Conservation (phyloP, 2,329 filamentous ascomycete genomes). For the Trichophaea hybrida region DNA sequence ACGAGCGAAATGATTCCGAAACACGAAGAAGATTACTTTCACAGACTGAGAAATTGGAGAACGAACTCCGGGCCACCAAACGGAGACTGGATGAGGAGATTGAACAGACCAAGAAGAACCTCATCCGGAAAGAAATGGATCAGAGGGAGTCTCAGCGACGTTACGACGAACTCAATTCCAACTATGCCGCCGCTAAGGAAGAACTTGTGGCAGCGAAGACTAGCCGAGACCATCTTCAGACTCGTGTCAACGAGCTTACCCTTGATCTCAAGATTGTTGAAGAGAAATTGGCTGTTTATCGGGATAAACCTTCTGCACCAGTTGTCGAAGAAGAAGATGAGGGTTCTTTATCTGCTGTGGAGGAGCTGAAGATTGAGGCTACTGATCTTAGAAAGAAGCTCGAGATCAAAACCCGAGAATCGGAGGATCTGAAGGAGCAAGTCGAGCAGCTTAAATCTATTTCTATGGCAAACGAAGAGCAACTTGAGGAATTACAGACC, state of each 20-base stretch:
- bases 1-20: conserved; percentile 71
- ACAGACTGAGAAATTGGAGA: conserved; percentile 63
- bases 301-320: conserved; percentile 50
- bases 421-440: conserved; percentile 67
- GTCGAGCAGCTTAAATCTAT: conserved; percentile 80
- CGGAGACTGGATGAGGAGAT: conserved; percentile 69
- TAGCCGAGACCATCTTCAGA: conserved; percentile 74
- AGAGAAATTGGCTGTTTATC: conserved; percentile 67
- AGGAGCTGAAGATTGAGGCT: conserved; percentile 71
- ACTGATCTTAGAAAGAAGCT: conserved; percentile 77
- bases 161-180: conserved; percentile 79
- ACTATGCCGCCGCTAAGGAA: conserved; percentile 65
- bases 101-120: conserved; percentile 70
- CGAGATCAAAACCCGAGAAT: conserved; percentile 62
- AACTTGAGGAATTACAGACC: conserved; percentile 61
- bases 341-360: conserved; percentile 42
- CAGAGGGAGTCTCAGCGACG: conserved; percentile 75
- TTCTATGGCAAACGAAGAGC: conserved; percentile 75
- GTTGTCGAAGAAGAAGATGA: conserved; percentile 34
- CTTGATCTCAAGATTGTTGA: conserved; percentile 81
- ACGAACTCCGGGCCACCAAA: conserved; percentile 63
- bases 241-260: conserved; percentile 72
- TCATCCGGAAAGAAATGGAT: conserved; percentile 79
- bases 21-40: conserved; percentile 62
- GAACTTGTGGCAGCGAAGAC: conserved; percentile 79